Percentiles rank a stretch among this genome's conserved stretches.
Conservation (phyloP, 441 rosid species). For the Pelargonium myrrhifolium region DNA sequence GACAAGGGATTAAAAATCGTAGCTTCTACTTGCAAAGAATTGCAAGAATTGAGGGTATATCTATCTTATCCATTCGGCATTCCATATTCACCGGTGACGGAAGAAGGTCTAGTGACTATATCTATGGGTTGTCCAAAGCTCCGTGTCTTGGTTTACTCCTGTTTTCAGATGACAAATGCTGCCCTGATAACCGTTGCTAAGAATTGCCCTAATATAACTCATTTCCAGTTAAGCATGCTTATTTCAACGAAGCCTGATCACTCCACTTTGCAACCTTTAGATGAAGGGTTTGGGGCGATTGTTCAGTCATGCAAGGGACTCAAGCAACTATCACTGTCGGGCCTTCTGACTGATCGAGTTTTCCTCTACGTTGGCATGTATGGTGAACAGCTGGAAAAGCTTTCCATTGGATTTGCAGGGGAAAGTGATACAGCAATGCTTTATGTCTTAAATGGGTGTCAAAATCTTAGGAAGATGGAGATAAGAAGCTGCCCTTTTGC, state of each 20-base stretch:
- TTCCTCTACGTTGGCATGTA: constrained; percentile 73
- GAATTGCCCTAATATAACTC: constrained; percentile 65
- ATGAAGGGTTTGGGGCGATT: constrained; percentile 94
- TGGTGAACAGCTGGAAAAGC: constrained; percentile 80
- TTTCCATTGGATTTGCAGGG: constrained; percentile 87
- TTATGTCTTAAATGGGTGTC: constrained; percentile 74
- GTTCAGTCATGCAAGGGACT: constrained; percentile 66
- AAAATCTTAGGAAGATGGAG: constrained; percentile 77
- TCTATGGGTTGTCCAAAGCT: constrained; percentile 83
- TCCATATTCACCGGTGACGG: constrained; percentile 61
- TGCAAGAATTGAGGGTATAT: constrained; percentile 79
- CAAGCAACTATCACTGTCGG: constrained; percentile 62
- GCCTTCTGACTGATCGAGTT: constrained; percentile 66
- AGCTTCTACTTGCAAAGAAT: constrained; percentile 73
- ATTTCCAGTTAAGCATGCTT: constrained; percentile 74
- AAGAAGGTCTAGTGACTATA: constrained; percentile 75
- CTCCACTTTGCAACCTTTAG: constrained; percentile 58
- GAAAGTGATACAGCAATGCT: constrained; percentile 74
- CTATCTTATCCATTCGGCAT: constrained; percentile 55
- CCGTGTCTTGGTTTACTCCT: constrained; percentile 71
- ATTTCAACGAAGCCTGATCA: constrained; percentile 74
- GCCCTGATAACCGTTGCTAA: constrained; percentile 77
- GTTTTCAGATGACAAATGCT: constrained; percentile 88
- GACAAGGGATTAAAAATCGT: constrained; percentile 77
- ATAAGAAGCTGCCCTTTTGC: constrained; percentile 80